Evolutionary conservation across 805 yeast species (phyloP), one percentile per base, ranked within the genome.

Genomic region (Myxozyma mucilagina): DNA sequence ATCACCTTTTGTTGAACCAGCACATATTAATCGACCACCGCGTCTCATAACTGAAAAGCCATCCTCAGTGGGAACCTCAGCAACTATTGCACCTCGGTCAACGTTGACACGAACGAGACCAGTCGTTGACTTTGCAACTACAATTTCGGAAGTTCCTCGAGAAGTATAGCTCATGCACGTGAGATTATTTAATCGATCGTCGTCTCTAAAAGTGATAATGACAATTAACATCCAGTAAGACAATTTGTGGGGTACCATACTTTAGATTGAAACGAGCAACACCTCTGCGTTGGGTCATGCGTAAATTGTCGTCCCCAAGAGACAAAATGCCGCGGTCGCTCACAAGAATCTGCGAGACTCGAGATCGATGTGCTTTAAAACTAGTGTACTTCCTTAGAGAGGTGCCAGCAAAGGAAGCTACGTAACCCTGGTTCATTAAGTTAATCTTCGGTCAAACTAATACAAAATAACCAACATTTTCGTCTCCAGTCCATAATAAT

Each of bases 401-500:
- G 10, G 80, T 77, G 11, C 82, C 85, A 34, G 75, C 76, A 57
- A 70, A 78, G 1, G 82, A 77, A 3, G 75, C 72, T 9, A 80
- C 68, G 41, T 70, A 72, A 2, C 83, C 83, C 63, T 68, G 53
- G 1, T 6, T 10, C 18, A 14, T 8, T 8, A 3, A 4, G 45
- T 41, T n/a, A 38, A 14, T 13, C 11, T 5, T 24, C 20, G 36
- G 13, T 31, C 41, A 38, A 4, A 11, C 10, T 14, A 11, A 16
- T 6, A 18, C 11, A 11, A n/a, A 9, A 9, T 3, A 31, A 16
- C 20, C 38, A 42, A 77, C 79, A 1, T 77, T 67, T 39, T 83
- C 72, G 71, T 89, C 94, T 16, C 96, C 96, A 1, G 86, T 79
- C 98, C 98, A 93, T 1, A 92, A 71, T 48, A 94, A 76, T 67